Conservation (phyloP, 2,329 filamentous ascomycete species). For the Claviceps sorghi region DNA sequence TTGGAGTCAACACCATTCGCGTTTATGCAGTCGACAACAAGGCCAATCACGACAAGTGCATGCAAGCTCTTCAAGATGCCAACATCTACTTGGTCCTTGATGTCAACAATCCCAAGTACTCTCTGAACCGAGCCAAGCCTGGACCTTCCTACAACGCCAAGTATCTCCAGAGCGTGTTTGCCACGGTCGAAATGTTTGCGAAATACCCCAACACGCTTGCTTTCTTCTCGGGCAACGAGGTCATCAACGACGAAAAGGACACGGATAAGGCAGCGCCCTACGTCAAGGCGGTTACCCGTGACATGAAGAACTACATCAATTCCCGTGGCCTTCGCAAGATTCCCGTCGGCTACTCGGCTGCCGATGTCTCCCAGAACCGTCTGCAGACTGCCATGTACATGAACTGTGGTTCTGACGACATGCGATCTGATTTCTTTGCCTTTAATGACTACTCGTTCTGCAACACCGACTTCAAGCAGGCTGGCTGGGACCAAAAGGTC, state of each 20-base stretch:
- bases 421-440: slow-evolving; percentile 76
- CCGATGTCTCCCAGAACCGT: slow-evolving; percentile 74
- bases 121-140: slow-evolving; percentile 66
- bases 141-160: slow-evolving; percentile 71
- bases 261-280: slow-evolving; percentile 55
- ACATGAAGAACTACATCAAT: slow-evolving; percentile 58
- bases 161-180: slow-evolving; percentile 74
- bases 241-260: slow-evolving; percentile 51
- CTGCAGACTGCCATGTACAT: slow-evolving; percentile 80
- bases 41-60: slow-evolving; percentile 67
- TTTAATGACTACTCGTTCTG: slow-evolving; percentile 90
- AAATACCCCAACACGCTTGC: slow-evolving; percentile 77
- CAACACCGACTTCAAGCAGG: slow-evolving; percentile 50
- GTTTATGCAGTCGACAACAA: slow-evolving; percentile 90
- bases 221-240: slow-evolving; percentile 73
- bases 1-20: slow-evolving; percentile 82
- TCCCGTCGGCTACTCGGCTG: slow-evolving; percentile 63
- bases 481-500: slow-evolving; percentile 82
- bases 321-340: slow-evolving; percentile 46
- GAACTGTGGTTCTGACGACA: slow-evolving; percentile 78
- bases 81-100: slow-evolving; percentile 88
- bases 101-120: slow-evolving; percentile 81
- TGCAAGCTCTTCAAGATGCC: slow-evolving; percentile 63
- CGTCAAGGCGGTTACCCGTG: slow-evolving; percentile 65
- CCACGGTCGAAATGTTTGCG: slow-evolving; percentile 71